A percentile compares a stretch with the other conserved stretches of the same genome.
Evolutionary conservation across 1,139 yeast genomes (phyloP).

Genomic region (Yarrowia galli): DNA sequence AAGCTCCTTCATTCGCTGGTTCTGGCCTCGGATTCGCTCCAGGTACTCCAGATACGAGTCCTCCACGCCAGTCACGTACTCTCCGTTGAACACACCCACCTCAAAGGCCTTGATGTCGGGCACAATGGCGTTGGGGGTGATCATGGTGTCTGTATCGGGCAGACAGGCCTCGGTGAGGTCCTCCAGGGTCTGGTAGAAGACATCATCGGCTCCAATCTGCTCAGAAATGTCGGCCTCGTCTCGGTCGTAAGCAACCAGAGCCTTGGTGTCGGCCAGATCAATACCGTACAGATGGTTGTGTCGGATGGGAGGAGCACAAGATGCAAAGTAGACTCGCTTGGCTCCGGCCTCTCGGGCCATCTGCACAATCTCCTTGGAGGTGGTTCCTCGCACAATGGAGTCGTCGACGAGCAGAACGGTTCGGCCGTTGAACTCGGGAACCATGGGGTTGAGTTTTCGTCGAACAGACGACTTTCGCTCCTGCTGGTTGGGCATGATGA

Average conservation of each 20-base stretch:
- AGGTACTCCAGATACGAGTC: slow-evolving; percentile 80
- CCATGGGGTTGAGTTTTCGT: slow-evolving; percentile 95
- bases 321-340: slow-evolving; percentile 87
- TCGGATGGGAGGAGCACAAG: slow-evolving; percentile 97
- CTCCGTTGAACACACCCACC: slow-evolving; percentile 97
- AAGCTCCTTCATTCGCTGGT: slow-evolving; percentile 65
- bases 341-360: slow-evolving; percentile 99
- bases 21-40: slow-evolving; percentile 82
- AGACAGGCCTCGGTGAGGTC: slow-evolving; percentile 84
- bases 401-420: slow-evolving; percentile 95
- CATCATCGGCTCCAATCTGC: slow-evolving; percentile 90
- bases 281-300: slow-evolving; percentile 96
- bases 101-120: slow-evolving; percentile 66
- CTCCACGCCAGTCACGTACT: slow-evolving; percentile 91
- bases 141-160: slow-evolving; percentile 37
- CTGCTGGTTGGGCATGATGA: slow-evolving; percentile 97
- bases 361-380: slow-evolving; percentile 92
- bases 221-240: slow-evolving; percentile 74
- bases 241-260: slow-evolving; percentile 86
- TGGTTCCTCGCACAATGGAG: slow-evolving; percentile 96
- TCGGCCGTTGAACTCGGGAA: slow-evolving; percentile 83
- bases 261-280: slow-evolving; percentile 90
- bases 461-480: slow-evolving; percentile 94
- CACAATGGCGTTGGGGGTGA: slow-evolving; percentile 42
- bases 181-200: slow-evolving; percentile 82